Evolutionary conservation across 2,329 filamentous ascomycete species (phyloP), one percentile per base, ranked within the genome.

Genomic region (Neoarthrinium moseri): DNA sequence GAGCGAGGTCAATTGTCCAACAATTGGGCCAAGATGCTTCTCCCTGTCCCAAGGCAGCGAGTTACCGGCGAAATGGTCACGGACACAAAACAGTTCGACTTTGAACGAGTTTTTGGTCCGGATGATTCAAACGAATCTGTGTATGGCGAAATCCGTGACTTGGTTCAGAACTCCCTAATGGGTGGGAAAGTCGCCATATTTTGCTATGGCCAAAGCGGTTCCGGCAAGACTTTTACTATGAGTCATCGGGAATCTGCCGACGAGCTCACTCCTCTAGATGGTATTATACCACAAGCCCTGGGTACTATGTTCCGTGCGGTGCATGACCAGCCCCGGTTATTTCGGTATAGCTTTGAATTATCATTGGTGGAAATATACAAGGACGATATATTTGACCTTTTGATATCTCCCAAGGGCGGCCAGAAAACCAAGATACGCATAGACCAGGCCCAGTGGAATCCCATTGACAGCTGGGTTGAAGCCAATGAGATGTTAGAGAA

Each of bases 341-440:
- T 43, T 30, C 13, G 36, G 20, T 96, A 96, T 67, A 85, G 77
- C 0, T 95, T 99, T 82, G 85, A 92, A 59, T 89, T 94, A 6
- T 91, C 84, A 30, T 96, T 96, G 58, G 82, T 96, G n/a, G 94
- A 99, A 63, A 91, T 99, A 5, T 97, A 99, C 77, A 95, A 96
- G 48, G 91, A 97, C 62, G 91, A 92, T 47, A 76, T 96, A 50
- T 90, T 95, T 62, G 94, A 97, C 62, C 72, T 99, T 12, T 77
- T 97, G 21, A 37, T 49, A 10, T 12, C 36, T 3, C 18, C 46
- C 7, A 74, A 86, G 30, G 79, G 83, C 49, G 87, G 84, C 66
- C 89, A 87, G 69, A 95, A 89, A 69, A 86, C 92, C 40, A 89
- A 95, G 58, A 92, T 96, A 47, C 83, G 88, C 2, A 90, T 96